Evolutionary conservation across 225 moss, liverwort and hornwort species (phyloP).

Genomic region (Bryum argenteum): DNA sequence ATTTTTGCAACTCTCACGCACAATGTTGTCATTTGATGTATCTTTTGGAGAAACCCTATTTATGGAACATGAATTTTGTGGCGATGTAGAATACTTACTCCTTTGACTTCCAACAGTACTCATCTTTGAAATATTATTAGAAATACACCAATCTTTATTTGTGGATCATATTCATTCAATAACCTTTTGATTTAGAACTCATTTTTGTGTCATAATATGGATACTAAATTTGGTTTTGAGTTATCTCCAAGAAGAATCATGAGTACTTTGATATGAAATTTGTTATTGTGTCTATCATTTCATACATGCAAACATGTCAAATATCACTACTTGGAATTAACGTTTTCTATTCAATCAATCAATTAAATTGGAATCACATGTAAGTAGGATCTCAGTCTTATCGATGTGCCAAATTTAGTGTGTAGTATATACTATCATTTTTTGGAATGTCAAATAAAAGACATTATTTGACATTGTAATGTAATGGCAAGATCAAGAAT

Average conservation of each 20-base stretch:
- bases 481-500: accelerated
- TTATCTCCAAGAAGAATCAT: too few relatives aligned
- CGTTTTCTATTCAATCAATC: background rate
- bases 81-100: background rate
- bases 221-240: too few relatives aligned
- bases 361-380: too few relatives aligned
- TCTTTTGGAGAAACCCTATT: constrained; percentile 15
- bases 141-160: background rate
- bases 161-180: accelerated
- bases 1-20: background rate
- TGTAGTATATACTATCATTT: too few relatives aligned
- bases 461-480: too few relatives aligned
- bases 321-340: too few relatives aligned
- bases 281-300: too few relatives aligned
- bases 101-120: background rate
- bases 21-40: background rate
- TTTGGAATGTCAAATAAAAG: background rate
- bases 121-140: background rate
- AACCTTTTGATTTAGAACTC: background rate
- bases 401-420: too few relatives aligned
- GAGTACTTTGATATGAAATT: background rate
- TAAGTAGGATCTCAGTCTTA: too few relatives aligned
- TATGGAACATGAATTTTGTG: background rate
- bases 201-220: accelerated
- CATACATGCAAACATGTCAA: too few relatives aligned